These are phyloP conservation scores for Mortierella sp. DNA, from an alignment of 371 early-diverging fungal genomes.

Conservation along the genomic window DNA sequence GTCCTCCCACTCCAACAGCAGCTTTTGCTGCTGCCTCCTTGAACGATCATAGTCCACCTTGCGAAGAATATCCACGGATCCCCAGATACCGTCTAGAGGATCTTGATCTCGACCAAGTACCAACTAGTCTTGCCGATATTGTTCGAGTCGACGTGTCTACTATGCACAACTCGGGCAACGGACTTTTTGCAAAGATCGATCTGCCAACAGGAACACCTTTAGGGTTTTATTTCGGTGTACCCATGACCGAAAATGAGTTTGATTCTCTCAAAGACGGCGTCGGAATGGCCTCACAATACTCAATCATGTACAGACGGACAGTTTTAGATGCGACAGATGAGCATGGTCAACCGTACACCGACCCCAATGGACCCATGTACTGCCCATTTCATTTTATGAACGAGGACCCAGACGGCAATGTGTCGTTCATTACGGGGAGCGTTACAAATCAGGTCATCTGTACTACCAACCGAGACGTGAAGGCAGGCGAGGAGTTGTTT, in stretches of 20 bases:
- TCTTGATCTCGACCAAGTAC: slow-evolving; percentile 61
- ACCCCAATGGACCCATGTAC: slow-evolving; percentile 70
- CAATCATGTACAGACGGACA: slow-evolving; percentile 85
- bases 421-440: slow-evolving; percentile 79
- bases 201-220: slow-evolving; percentile 79
- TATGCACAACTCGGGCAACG: slow-evolving; percentile 78
- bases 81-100: slow-evolving; percentile 43
- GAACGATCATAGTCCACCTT: slow-evolving; percentile 8
- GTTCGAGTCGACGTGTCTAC: slow-evolving; percentile 72
- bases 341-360: slow-evolving; percentile 76
- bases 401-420: slow-evolving; percentile 74
- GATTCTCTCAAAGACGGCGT: slow-evolving; percentile 85
- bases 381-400: slow-evolving; percentile 94
- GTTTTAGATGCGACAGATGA: slow-evolving; percentile 90
- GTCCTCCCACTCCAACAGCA: slow-evolving; percentile 21
- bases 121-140: slow-evolving; percentile 68
- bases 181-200: slow-evolving; percentile 80
- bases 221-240: slow-evolving; percentile 94
- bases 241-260: slow-evolving; percentile 92
- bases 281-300: slow-evolving; percentile 81
- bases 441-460: slow-evolving; percentile 86
- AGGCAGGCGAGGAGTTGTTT: slow-evolving; percentile 82
- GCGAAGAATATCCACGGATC: background rate
- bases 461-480: slow-evolving; percentile 74
- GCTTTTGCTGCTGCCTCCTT: slow-evolving; percentile 1